phyloP scores from a whole-genome alignment of 495 filamentous ascomycete species.

The Glonium stellatum region DNA sequence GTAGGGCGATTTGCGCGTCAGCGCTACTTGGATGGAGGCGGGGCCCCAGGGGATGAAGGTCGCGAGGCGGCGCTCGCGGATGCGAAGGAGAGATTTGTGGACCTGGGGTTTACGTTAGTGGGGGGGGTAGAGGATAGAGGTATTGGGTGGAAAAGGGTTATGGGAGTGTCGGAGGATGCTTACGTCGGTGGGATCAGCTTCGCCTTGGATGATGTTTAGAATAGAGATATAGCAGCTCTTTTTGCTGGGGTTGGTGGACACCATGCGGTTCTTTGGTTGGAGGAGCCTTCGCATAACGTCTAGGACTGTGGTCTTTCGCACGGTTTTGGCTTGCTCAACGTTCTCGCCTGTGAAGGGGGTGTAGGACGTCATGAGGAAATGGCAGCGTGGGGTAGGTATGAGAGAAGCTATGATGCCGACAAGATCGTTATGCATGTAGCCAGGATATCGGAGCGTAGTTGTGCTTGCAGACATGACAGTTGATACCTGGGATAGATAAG shows the following conservation, averaged over 20 bases:
- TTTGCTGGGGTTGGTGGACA: slow-evolving; percentile 89
- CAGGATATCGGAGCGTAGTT: slow-evolving; percentile 90
- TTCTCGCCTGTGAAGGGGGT: slow-evolving; percentile 95
- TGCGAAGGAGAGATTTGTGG: slow-evolving; percentile 94
- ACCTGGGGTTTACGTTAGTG: slow-evolving; percentile 38
- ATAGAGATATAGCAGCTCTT: slow-evolving; percentile 99
- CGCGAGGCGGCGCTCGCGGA: slow-evolving; percentile 86
- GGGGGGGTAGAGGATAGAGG: slow-evolving; percentile 1
- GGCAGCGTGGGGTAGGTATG: slow-evolving; percentile 91
- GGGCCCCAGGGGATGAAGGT: slow-evolving; percentile 99
- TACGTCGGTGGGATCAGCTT: slow-evolving; percentile 93
- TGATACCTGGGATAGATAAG: slow-evolving; percentile 44
- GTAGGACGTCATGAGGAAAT: slow-evolving; percentile 97
- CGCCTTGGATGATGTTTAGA: slow-evolving; percentile 95
- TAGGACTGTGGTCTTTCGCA: slow-evolving; percentile 93
- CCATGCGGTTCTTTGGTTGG: slow-evolving; percentile 98
- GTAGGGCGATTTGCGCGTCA: slow-evolving; percentile 95
- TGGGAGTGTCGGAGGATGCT: slow-evolving; percentile 11
- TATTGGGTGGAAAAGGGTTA: not conserved
- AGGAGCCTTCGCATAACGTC: slow-evolving; percentile 95
- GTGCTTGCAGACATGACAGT: slow-evolving; percentile 99
- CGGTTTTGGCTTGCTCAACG: slow-evolving; percentile 91
- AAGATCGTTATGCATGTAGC: slow-evolving; percentile 99
- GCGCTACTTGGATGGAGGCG: slow-evolving; percentile 90
- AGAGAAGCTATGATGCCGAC: slow-evolving; percentile 93